Evolutionary conservation across 345 rosid species (phyloP).

Genomic region (Psidium guajava): DNA sequence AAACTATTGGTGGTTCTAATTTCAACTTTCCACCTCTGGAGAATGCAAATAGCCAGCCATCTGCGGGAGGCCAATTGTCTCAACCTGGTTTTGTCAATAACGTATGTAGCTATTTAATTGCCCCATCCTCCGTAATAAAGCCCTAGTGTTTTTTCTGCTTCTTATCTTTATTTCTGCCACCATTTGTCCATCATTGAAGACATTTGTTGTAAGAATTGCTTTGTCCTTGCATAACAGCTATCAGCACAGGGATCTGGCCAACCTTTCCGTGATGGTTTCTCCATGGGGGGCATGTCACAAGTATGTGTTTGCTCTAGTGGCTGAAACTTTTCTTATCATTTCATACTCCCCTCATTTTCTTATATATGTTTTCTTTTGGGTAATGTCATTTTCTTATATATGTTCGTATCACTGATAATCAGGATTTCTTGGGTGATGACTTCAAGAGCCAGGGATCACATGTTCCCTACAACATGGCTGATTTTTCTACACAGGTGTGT

Average conservation of each 20-base stretch:
- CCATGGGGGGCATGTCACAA: constrained; percentile 97
- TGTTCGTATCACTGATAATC: constrained; percentile 1
- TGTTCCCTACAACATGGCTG: constrained; percentile 78
- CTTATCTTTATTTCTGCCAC: not conserved
- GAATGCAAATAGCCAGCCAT: constrained; percentile 86
- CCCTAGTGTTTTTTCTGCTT: not conserved
- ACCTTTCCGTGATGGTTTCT: constrained; percentile 91
- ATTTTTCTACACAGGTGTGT: constrained; percentile 82
- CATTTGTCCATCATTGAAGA: not conserved
- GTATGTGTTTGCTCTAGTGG: constrained; percentile 16
- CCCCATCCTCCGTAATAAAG: not conserved
- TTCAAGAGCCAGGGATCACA: constrained; percentile 98
- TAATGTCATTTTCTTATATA: no score
- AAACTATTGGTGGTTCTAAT: constrained; percentile 61
- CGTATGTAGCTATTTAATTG: constrained; percentile 11
- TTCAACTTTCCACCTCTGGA: constrained; percentile 70
- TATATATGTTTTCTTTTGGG: no score
- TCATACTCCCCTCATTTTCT: not conserved
- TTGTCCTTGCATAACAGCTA: constrained; percentile 25
- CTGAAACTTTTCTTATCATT: not conserved
- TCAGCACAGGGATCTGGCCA: constrained; percentile 83
- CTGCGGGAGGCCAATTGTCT: constrained; percentile 79
- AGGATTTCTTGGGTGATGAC: constrained; percentile 97
- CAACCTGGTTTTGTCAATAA: constrained; percentile 91
- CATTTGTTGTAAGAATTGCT: not conserved